Evolutionary conservation across 1,284 basidiomycete genomes (phyloP).

Genomic region (Apiotrichum sp.): DNA sequence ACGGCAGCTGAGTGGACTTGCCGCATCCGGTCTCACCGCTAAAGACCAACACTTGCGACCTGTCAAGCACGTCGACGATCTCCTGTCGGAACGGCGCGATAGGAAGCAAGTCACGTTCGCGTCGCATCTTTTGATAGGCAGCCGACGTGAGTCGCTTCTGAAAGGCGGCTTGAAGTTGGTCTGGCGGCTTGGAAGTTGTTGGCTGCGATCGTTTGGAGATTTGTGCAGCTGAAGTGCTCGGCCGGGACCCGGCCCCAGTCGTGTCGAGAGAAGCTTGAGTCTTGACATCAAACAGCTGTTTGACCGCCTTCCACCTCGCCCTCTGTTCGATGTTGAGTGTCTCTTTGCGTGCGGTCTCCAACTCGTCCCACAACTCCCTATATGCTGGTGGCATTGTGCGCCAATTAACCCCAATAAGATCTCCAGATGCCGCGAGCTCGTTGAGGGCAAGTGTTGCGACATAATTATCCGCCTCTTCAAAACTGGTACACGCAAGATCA

Average conservation of each 20-base stretch:
- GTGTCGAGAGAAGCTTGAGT: not conserved
- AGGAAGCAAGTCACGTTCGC: slow-evolving; percentile 69
- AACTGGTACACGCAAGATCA: slow-evolving; percentile 71
- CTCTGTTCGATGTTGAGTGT: slow-evolving; percentile 64
- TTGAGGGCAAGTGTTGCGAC: slow-evolving; percentile 81
- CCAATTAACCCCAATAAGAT: slow-evolving; percentile 34
- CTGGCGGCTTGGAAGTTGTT: not conserved
- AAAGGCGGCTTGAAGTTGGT: slow-evolving; percentile 56
- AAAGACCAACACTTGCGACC: slow-evolving; percentile 82
- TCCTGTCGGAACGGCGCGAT: slow-evolving; percentile 77
- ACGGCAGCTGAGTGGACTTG: slow-evolving; percentile 95
- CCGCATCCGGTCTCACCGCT: slow-evolving; percentile 98
- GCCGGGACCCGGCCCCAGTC: no score
- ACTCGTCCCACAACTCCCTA: slow-evolving; percentile 88
- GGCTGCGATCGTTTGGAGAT: no score
- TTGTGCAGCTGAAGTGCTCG: no score
- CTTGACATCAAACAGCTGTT: slow-evolving; percentile 58
- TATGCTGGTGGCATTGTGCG: slow-evolving; percentile 71
- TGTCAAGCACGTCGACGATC: slow-evolving; percentile 67
- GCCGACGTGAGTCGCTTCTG: slow-evolving; percentile 56
- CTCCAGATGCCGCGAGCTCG: slow-evolving; percentile 55
- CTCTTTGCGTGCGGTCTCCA: slow-evolving; percentile 62
- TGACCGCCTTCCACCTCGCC: slow-evolving; percentile 63
- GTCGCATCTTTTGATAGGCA: slow-evolving; percentile 65
- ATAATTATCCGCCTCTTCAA: slow-evolving; percentile 81